These are phyloP conservation scores for Sphagnum fallax DNA, from an alignment of 228 moss, liverwort and hornwort species.

Conservation along the genomic window DNA sequence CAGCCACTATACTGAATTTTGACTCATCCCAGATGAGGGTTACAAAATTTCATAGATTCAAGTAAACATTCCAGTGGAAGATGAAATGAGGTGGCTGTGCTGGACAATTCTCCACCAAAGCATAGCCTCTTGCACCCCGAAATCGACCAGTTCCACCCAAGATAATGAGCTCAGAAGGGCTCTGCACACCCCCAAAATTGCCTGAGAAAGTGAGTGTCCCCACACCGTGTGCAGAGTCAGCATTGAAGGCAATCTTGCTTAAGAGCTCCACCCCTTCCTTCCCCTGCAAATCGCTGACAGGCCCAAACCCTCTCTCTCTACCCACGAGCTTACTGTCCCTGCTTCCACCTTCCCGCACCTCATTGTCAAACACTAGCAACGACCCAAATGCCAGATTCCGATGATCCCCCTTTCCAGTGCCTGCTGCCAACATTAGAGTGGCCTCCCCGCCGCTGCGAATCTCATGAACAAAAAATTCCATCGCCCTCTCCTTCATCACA, in stretches of 20 bases:
- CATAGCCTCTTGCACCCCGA: constrained; percentile 32
- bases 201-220: constrained; percentile 21
- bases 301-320: constrained; percentile 34
- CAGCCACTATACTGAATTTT: too few species aligned
- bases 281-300: constrained; percentile 7
- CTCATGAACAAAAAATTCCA: constrained; percentile 32
- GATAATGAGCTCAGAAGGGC: constrained; percentile 19
- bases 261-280: constrained; percentile 20
- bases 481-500: too few species aligned
- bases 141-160: constrained; percentile 31
- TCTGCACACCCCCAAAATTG: constrained; percentile 6
- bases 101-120: constrained; percentile 9
- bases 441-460: constrained; percentile 15
- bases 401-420: constrained; percentile 15
- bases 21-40: too few species aligned
- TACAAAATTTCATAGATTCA: neutral
- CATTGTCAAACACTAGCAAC: constrained; percentile 32
- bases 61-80: constrained; percentile 27
- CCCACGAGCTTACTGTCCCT: constrained; percentile 16
- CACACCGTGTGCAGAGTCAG: constrained; percentile 10
- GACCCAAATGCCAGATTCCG: constrained; percentile 21
- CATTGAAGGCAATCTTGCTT: constrained; percentile 23
- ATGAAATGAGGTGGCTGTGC: constrained; percentile 11
- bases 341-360: constrained; percentile 22
- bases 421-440: constrained; percentile 18